These are phyloP conservation scores for Cadophora luteo-olivacea DNA, from an alignment of 2,329 filamentous ascomycete species.

Conservation along the genomic window DNA sequence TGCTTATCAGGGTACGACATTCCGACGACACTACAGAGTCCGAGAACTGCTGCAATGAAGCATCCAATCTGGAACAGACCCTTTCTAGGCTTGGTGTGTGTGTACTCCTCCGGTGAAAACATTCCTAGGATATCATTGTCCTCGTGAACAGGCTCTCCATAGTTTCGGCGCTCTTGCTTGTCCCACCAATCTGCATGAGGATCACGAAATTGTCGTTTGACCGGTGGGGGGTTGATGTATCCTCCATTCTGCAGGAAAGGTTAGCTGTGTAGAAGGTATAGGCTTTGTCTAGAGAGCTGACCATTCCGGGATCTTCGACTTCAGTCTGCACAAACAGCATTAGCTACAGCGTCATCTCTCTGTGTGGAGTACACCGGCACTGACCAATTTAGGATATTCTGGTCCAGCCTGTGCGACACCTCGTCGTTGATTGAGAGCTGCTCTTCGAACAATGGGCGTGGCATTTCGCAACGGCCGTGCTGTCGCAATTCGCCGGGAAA, in stretches of 20 bases:
- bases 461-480: conserved; percentile 55
- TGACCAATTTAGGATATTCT: conserved; percentile 42
- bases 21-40: conserved; percentile 71
- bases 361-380: conserved; percentile 22
- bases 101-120: conserved; percentile 90
- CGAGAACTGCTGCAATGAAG: conserved; percentile 69
- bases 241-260: conserved; percentile 71
- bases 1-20: conserved; percentile 74
- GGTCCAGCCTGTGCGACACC: conserved; percentile 33
- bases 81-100: conserved; percentile 75
- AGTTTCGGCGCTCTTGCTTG: conserved; percentile 96
- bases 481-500: conserved; percentile 64
- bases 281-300: conserved; percentile 48
- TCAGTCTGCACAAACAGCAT: conserved; percentile 49
- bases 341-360: conserved; percentile 25
- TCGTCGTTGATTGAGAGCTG: conserved; percentile 63
- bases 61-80: conserved; percentile 70
- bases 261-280: background rate
- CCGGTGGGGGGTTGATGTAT: conserved; percentile 77
- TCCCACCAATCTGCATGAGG: conserved; percentile 97
- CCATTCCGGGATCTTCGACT: conserved; percentile 71
- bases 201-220: conserved; percentile 93
- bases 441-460: conserved; percentile 54
- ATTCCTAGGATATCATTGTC: conserved; percentile 93
- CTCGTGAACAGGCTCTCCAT: conserved; percentile 94